Conservation (phyloP, 2,329 filamentous ascomycete species). For the Coniochaeta pulveracea region DNA sequence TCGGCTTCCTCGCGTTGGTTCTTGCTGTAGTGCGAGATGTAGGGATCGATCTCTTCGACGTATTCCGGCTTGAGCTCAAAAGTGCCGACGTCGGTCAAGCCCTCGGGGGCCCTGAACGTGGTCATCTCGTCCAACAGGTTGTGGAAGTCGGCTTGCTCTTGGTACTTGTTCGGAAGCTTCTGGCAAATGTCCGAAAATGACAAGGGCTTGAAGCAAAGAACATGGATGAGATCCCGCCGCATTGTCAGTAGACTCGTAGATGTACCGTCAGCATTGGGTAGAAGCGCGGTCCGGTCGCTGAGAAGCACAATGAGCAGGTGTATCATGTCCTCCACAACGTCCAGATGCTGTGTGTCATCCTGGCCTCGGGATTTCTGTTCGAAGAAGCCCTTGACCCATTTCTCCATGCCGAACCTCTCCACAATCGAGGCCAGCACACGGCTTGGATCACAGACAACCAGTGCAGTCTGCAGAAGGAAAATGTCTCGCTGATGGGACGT, state of each 20-base stretch:
- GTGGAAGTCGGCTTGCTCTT: constrained; percentile 82
- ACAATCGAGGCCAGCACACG: constrained; percentile 81
- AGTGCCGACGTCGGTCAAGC: constrained; percentile 81
- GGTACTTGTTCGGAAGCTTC: constrained; percentile 78
- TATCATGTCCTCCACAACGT: constrained; percentile 91
- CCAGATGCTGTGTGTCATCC: constrained; percentile 79
- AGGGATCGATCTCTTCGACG: constrained; percentile 84
- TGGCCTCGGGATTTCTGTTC: constrained; percentile 60
- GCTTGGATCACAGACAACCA: constrained; percentile 75
- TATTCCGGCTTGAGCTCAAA: constrained; percentile 86
- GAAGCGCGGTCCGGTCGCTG: constrained; percentile 75
- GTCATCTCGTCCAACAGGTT: constrained; percentile 78
- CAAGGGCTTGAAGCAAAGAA: constrained; percentile 90
- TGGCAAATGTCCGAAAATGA: constrained; percentile 86
- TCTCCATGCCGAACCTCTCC: constrained; percentile 79
- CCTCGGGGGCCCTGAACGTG: constrained; percentile 80
- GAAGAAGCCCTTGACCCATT: constrained; percentile 80
- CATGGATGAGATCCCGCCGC: constrained; percentile 82
- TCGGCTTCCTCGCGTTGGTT: constrained; percentile 96
- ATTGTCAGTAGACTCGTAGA: constrained; percentile 60
- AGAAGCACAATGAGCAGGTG: constrained; percentile 85
- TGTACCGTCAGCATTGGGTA: constrained; percentile 54
- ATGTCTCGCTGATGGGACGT: constrained; percentile 92
- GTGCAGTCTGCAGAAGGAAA: constrained; percentile 81
- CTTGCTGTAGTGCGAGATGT: constrained; percentile 90